These are phyloP conservation scores for Melastoma malabathricum DNA, from an alignment of 345 rosid genomes.

Conservation along the genomic window DNA sequence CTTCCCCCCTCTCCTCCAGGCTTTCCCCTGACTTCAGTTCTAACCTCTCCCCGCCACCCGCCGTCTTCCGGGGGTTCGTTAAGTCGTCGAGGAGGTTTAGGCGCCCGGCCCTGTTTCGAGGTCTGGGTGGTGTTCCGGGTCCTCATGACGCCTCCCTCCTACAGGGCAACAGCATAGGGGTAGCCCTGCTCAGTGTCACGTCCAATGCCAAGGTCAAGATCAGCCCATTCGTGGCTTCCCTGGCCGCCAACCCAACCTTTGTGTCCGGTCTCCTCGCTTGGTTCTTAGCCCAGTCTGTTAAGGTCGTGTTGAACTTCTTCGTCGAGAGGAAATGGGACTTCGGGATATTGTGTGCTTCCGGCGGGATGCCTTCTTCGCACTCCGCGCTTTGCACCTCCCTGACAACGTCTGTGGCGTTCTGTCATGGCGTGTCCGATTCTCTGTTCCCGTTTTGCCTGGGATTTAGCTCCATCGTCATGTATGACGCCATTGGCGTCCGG, in stretches of 20 bases:
- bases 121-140: constrained; percentile 4
- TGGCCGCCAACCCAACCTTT: constrained; percentile 76
- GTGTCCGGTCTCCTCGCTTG: constrained; percentile 75
- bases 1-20: too few species aligned
- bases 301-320: constrained; percentile 66
- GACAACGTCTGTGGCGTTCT: constrained; percentile 87
- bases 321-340: constrained; percentile 88
- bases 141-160: constrained; percentile 14
- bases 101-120: constrained; percentile 11
- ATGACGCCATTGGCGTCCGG: constrained; percentile 87
- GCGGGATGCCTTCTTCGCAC: constrained; percentile 96
- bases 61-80: too few species aligned
- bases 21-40: too few species aligned
- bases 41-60: too few species aligned
- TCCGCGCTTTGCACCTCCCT: constrained; percentile 79
- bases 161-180: constrained; percentile 44
- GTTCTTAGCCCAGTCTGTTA: constrained; percentile 56
- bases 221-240: constrained; percentile 65
- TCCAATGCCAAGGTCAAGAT: constrained; percentile 55
- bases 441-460: constrained; percentile 91
- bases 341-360: constrained; percentile 56
- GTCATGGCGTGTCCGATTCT: constrained; percentile 83
- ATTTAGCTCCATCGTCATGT: constrained; percentile 88
- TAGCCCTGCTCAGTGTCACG: constrained; percentile 55
- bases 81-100: too few species aligned